phyloP scores from a whole-genome alignment of 1,284 basidiomycete species.

The Melampsora larici-populina region DNA sequence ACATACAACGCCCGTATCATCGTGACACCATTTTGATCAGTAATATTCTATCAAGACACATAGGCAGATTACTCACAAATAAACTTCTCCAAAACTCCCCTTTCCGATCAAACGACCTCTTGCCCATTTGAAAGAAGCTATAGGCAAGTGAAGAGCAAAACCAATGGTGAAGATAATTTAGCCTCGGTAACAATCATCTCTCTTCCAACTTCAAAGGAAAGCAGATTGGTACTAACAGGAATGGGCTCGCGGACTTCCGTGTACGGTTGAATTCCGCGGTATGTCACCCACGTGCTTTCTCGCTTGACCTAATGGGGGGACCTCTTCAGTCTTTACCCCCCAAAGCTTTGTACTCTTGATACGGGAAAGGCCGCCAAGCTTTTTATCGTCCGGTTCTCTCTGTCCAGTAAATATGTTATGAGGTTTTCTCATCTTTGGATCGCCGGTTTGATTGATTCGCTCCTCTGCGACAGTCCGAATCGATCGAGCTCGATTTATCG shows the following conservation, averaged over 20 bases:
- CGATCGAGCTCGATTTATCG: constrained; percentile 41
- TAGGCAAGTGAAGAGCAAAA: constrained; percentile 33
- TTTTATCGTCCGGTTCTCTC: constrained; percentile 19
- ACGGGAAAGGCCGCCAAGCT: constrained; percentile 60
- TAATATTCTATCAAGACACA: too few relatives aligned
- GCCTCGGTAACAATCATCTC: constrained; percentile 50
- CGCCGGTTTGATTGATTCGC: constrained; percentile 66
- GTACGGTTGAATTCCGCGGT: constrained; percentile 46
- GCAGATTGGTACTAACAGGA: constrained; percentile 46
- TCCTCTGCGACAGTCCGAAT: background rate
- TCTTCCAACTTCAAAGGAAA: too few relatives aligned
- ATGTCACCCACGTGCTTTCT: too few relatives aligned
- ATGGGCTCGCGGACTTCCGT: constrained; percentile 50
- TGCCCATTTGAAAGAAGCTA: constrained; percentile 95
- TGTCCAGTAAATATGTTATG: constrained; percentile 53
- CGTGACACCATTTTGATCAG: too few relatives aligned
- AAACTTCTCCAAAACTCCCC: constrained; percentile 93
- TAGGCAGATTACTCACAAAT: constrained; percentile 58
- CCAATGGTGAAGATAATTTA: constrained; percentile 51
- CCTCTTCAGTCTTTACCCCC: constrained; percentile 88
- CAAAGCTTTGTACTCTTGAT: constrained; percentile 91
- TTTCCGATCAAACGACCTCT: constrained; percentile 95
- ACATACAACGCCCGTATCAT: background rate
- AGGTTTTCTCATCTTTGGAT: constrained; percentile 82
- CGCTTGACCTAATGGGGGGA: constrained; percentile 64